Conservation (phyloP, 768 basidiomycete genomes). For the Galerina marginata region DNA sequence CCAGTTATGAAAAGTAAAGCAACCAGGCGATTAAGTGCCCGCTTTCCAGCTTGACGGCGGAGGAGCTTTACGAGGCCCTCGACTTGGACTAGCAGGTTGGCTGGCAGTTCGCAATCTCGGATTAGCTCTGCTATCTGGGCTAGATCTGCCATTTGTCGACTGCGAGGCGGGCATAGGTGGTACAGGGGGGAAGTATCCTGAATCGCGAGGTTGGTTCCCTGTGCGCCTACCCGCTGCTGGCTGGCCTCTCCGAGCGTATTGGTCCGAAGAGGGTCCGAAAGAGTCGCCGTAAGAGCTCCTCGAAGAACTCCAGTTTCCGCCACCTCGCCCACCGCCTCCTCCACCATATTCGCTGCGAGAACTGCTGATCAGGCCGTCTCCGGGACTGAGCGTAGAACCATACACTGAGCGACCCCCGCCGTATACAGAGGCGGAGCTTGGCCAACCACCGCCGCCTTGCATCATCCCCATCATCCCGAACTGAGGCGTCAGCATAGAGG, state of each 20-base stretch:
- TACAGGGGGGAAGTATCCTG: conserved; percentile 49
- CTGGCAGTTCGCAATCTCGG: conserved; percentile 49
- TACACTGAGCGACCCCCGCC: conserved; percentile 63
- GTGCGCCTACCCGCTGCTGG: conserved; percentile 18
- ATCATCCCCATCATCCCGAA: conserved; percentile 47
- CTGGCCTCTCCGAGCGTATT: conserved; percentile 15
- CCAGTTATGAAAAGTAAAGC: conserved; percentile 9
- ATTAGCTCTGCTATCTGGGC: conserved; percentile 21
- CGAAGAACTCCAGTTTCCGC: conserved; percentile 58
- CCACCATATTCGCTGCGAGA: conserved; percentile 73
- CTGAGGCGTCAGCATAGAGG: conserved; percentile 37
- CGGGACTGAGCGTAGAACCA: conserved; percentile 27
- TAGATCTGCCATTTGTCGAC: conserved; percentile 24
- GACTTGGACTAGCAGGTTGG: conserved; percentile 42
- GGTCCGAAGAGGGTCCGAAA: conserved; percentile 48
- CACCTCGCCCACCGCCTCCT: conserved; percentile 45
- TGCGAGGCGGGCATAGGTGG: conserved; percentile 40
- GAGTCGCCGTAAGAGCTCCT: conserved; percentile 76
- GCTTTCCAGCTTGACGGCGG: conserved; percentile 73
- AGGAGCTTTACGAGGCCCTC: conserved; percentile 37
- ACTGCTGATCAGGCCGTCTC: conserved; percentile 44
- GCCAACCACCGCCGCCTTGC: conserved; percentile 50
- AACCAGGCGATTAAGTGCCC: conserved; percentile 26
- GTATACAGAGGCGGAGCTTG: conserved; percentile 47
- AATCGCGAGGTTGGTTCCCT: conserved; percentile 35